Evolutionary conservation across 495 filamentous ascomycete genomes (phyloP).

Genomic region (Penicillium fimorum): DNA sequence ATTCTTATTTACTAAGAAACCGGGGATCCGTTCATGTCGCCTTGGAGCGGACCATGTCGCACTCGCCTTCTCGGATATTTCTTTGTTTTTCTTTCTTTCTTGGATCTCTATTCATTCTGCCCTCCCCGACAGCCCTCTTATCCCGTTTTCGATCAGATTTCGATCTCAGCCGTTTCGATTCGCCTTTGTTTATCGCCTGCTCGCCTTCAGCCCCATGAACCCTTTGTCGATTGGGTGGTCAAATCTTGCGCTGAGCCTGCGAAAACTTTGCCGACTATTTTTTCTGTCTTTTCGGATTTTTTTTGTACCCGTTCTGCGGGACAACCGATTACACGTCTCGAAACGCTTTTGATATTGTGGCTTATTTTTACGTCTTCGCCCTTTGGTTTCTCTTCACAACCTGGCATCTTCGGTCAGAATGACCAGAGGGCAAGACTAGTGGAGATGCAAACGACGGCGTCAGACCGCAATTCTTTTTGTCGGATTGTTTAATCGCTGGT

Average conservation of each 20-base stretch:
- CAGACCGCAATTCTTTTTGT: conserved; percentile 23
- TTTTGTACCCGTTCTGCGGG: conserved; percentile 20
- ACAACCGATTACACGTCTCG: conserved; percentile 27
- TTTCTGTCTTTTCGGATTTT: conserved; percentile 19
- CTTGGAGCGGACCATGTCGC: conserved; percentile 36
- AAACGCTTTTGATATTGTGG: conserved; percentile 41
- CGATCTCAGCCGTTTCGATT: conserved; percentile 41
- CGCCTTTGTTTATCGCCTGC: conserved; percentile 22
- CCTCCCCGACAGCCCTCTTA: conserved; percentile 39
- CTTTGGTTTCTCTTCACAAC: conserved; percentile 21
- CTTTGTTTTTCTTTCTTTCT: conserved; percentile 31
- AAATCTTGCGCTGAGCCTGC: conserved; percentile 13
- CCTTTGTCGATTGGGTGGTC: conserved; percentile 4
- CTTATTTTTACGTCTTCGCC: conserved; percentile 37
- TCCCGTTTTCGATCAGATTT: conserved; percentile 39
- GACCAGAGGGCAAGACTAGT: conserved; percentile 28
- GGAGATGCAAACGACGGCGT: conserved; percentile 40
- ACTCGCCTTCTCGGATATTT: conserved; percentile 43
- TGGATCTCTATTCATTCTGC: conserved; percentile 41
- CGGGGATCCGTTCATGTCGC: conserved; percentile 32
- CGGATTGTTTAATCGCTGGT: conserved; percentile 23
- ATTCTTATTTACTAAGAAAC: conserved; percentile 31
- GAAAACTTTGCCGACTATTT: conserved; percentile 18
- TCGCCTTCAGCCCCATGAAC: conserved; percentile 11
- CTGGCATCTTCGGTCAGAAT: conserved; percentile 5